Percentiles rank a stretch among this genome's conserved stretches.
Evolutionary conservation across 2,329 filamentous ascomycete genomes (phyloP).

Genomic region (Penicillium olsonii): DNA sequence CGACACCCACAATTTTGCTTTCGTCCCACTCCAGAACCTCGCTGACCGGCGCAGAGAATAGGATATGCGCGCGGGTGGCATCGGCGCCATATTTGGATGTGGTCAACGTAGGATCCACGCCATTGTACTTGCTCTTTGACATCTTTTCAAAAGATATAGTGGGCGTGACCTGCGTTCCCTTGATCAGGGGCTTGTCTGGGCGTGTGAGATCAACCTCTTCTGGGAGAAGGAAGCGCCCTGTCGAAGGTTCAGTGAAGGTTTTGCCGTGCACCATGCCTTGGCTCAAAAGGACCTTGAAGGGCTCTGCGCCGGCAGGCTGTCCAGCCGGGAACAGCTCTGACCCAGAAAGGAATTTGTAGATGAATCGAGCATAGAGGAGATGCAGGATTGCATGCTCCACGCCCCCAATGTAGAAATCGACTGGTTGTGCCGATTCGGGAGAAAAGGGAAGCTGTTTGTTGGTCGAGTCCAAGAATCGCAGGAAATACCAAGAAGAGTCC

Average conservation of each 20-base stretch:
- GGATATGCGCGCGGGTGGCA: slow-evolving; percentile 79
- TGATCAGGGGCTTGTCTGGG: slow-evolving; percentile 60
- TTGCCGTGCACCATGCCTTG: slow-evolving; percentile 94
- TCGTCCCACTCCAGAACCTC: slow-evolving; percentile 90
- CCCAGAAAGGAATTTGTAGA: slow-evolving; percentile 79
- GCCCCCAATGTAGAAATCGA: slow-evolving; percentile 86
- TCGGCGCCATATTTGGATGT: slow-evolving; percentile 79
- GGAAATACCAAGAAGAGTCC: slow-evolving; percentile 92
- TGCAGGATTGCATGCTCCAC: slow-evolving; percentile 91
- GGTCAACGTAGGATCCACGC: slow-evolving; percentile 75
- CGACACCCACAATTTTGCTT: slow-evolving; percentile 75
- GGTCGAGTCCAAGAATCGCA: slow-evolving; percentile 73
- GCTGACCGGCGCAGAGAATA: slow-evolving; percentile 82
- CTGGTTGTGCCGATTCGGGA: slow-evolving; percentile 62
- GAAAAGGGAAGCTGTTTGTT: slow-evolving; percentile 66
- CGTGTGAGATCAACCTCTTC: slow-evolving; percentile 69
- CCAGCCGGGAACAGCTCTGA: slow-evolving; percentile 40
- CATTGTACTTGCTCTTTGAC: slow-evolving; percentile 94
- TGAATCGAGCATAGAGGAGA: slow-evolving; percentile 84
- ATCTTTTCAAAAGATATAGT: slow-evolving; percentile 81
- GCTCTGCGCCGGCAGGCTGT: slow-evolving; percentile 58
- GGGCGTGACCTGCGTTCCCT: slow-evolving; percentile 59
- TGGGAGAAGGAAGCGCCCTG: slow-evolving; percentile 74
- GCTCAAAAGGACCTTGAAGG: slow-evolving; percentile 78
- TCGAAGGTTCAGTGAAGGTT: slow-evolving; percentile 74